These are phyloP conservation scores for Danielia reshetovae DNA, from an alignment of 805 yeast species.

Conservation along the genomic window DNA sequence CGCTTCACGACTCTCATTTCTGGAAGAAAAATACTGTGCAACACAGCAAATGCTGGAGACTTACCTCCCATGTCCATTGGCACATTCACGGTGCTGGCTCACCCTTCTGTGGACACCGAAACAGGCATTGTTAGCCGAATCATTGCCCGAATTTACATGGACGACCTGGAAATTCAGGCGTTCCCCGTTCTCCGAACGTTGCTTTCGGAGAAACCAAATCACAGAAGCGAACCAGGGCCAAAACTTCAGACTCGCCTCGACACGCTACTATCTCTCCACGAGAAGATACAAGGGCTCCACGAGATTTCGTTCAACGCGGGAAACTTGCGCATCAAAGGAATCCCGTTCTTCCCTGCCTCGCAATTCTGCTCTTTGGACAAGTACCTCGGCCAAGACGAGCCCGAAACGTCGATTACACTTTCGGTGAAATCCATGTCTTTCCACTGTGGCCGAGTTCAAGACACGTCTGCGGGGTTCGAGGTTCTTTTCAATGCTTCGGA, in stretches of 20 bases:
- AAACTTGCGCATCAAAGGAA: slow-evolving; percentile 6
- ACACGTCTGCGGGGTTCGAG: slow-evolving; percentile 34
- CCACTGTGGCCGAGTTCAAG: slow-evolving; percentile 6
- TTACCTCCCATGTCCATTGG: slow-evolving; percentile 3
- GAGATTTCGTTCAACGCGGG: slow-evolving; percentile 12
- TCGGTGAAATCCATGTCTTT: slow-evolving; percentile 11
- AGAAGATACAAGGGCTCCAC: slow-evolving; percentile 8
- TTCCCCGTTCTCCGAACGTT: slow-evolving; percentile 5
- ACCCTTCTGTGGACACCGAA: slow-evolving; percentile 3
- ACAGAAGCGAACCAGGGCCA: too few species aligned
- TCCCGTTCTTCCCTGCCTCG: slow-evolving; percentile 13
- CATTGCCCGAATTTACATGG: slow-evolving; percentile 7
- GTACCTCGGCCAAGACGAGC: slow-evolving; percentile 5
- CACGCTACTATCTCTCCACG: slow-evolving; percentile 5
- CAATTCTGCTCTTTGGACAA: slow-evolving; percentile 5
- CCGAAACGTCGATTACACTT: slow-evolving; percentile 4
- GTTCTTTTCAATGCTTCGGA: slow-evolving; percentile 30
- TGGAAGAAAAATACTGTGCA: background rate
- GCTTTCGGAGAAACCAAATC: background rate
- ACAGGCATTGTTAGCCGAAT: slow-evolving; percentile 9
- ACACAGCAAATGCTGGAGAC: background rate
- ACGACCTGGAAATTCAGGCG: slow-evolving; percentile 7
- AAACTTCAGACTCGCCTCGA: background rate
- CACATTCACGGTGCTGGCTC: slow-evolving; percentile 6
- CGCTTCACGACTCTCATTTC: too few species aligned